A percentile compares a stretch with the other conserved stretches of the same genome.
Evolutionary conservation across 2,329 filamentous ascomycete species (phyloP).

Genomic region (Trichoderma semiorbis): DNA sequence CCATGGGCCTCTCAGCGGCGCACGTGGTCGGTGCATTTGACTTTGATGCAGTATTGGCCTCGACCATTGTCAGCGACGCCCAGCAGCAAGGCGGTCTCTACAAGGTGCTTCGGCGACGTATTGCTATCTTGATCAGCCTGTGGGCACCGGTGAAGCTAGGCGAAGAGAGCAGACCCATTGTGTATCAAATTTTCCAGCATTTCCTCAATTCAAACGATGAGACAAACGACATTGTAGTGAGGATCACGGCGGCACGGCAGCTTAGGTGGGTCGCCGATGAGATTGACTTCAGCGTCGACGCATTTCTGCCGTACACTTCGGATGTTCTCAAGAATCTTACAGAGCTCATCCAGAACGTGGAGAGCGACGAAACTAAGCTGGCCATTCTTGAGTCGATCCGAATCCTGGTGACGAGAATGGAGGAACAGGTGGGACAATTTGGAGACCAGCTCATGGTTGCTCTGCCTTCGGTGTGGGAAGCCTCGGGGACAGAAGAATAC

Average conservation of each 20-base stretch:
- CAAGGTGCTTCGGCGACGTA: slow-evolving; percentile 80
- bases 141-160: slow-evolving; percentile 81
- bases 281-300: slow-evolving; percentile 71
- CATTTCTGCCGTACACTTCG: slow-evolving; percentile 74
- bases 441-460: slow-evolving; percentile 79
- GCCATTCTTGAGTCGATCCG: slow-evolving; percentile 84
- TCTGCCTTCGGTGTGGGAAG: slow-evolving; percentile 79
- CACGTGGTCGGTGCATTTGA: slow-evolving; percentile 72
- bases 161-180: slow-evolving; percentile 63
- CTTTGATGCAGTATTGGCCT: slow-evolving; percentile 75
- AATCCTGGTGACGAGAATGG: slow-evolving; percentile 75
- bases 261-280: slow-evolving; percentile 79
- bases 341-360: slow-evolving; percentile 72
- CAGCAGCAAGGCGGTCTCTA: slow-evolving; percentile 61
- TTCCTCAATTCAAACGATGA: slow-evolving; percentile 74
- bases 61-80: slow-evolving; percentile 73
- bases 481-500: slow-evolving; percentile 74
- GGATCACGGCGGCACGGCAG: slow-evolving; percentile 84
- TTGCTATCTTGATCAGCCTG: slow-evolving; percentile 82
- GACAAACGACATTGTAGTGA: slow-evolving; percentile 85
- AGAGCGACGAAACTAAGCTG: slow-evolving; percentile 84
- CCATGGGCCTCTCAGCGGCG: slow-evolving; percentile 80
- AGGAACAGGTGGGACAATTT: slow-evolving; percentile 63
- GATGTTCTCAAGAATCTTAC: slow-evolving; percentile 71
- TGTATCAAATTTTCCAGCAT: slow-evolving; percentile 88